phyloP scores from a whole-genome alignment of 2,329 filamentous ascomycete species.

The Nigrospora sphaerica region DNA sequence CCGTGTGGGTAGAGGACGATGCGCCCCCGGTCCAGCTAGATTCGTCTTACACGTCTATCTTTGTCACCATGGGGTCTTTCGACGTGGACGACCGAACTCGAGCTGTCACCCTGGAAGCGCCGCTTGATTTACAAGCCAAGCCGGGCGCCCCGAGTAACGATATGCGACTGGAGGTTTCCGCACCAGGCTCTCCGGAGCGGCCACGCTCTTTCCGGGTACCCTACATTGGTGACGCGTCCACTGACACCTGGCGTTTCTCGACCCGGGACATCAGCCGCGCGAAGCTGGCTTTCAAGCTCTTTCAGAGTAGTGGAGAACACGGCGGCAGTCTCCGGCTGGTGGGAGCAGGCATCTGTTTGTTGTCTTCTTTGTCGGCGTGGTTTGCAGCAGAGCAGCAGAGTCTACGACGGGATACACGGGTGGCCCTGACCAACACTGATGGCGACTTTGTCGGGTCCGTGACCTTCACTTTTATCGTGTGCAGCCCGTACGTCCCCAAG shows the following conservation, averaged over 20 bases:
- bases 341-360: neutral
- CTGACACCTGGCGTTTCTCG: constrained; percentile 3
- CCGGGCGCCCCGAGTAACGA: neutral
- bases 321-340: neutral
- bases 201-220: constrained; percentile 3
- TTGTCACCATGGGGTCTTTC: constrained; percentile 6
- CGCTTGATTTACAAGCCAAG: neutral
- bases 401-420: constrained; percentile 3
- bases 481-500: neutral
- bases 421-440: neutral
- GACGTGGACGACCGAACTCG: neutral
- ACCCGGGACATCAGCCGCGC: neutral
- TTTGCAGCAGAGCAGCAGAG: constrained; percentile 6
- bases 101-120: neutral
- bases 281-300: constrained; percentile 5
- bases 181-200: neutral
- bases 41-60: neutral
- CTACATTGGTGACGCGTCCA: constrained; percentile 1
- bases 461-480: constrained; percentile 5
- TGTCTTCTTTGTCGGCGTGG: constrained; percentile 2
- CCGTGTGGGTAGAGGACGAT: neutral
- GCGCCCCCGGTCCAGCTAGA: neutral
- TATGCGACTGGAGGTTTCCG: constrained; percentile 2
- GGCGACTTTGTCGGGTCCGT: constrained; percentile 2
- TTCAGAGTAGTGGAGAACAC: neutral